Percentiles rank a stretch among this genome's conserved stretches.
These are phyloP conservation scores for Linum trigynum DNA, from an alignment of 345 rosid genomes.

Conservation along the genomic window DNA sequence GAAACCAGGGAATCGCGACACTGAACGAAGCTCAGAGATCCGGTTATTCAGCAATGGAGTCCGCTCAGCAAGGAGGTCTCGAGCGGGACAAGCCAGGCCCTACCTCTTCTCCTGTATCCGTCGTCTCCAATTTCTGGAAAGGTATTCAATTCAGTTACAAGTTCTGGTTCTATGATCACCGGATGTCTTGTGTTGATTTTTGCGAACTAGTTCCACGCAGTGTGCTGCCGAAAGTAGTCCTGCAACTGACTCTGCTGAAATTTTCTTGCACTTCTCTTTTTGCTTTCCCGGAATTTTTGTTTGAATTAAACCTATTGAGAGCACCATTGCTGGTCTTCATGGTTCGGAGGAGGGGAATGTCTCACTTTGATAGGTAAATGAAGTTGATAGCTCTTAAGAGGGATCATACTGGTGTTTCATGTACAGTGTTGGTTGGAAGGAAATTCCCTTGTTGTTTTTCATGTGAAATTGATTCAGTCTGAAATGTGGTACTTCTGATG, in stretches of 20 bases:
- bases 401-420: neutral
- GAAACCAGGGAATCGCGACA: neutral
- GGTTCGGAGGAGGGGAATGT: neutral
- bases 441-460: neutral
- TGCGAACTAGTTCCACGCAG: neutral
- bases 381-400: neutral
- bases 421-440: neutral
- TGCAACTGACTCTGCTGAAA: too few species aligned
- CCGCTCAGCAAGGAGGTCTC: conserved; percentile 50
- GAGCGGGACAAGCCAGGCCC: conserved; percentile 57
- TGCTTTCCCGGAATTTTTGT: neutral
- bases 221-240: neutral
- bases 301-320: neutral
- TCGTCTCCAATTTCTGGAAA: conserved; percentile 86
- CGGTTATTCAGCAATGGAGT: conserved; percentile 40
- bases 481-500: neutral
- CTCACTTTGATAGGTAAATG: neutral
- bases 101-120: conserved; percentile 61
- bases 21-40: neutral
- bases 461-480: neutral
- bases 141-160: conserved; percentile 28
- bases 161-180: too few species aligned
- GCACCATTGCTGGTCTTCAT: neutral
- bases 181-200: neutral
- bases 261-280: neutral